Conservation (phyloP, 805 yeast species). For the Blastobotrys chiropterorum region DNA sequence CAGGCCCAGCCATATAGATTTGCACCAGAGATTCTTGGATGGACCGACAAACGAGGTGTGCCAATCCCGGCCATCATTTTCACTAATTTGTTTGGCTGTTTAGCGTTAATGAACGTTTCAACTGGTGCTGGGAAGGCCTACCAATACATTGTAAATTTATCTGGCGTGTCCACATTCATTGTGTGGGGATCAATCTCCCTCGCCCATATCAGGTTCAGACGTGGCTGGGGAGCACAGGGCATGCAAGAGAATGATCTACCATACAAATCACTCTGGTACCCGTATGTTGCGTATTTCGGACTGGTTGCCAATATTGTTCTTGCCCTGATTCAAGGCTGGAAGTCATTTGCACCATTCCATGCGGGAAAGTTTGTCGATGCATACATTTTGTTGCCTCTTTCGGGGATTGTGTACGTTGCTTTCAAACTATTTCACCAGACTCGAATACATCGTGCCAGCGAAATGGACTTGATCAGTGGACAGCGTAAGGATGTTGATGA, state of each 20-base stretch:
- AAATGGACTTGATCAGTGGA: conserved; percentile 40
- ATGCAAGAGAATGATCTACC: conserved; percentile 44
- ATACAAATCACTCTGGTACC: conserved; percentile 46
- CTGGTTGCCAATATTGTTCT: conserved; percentile 45
- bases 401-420: conserved; percentile 38
- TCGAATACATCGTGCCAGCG: conserved; percentile 34
- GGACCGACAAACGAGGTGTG: conserved; percentile 52
- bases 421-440: conserved; percentile 35
- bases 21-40: conserved; percentile 51
- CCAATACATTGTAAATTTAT: conserved; percentile 51
- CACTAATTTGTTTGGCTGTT: conserved; percentile 48
- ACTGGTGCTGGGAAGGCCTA: conserved; percentile 59
- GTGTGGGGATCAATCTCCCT: conserved; percentile 60
- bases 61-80: conserved; percentile 55
- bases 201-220: conserved; percentile 52
- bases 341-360: conserved; percentile 52
- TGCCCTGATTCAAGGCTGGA: conserved; percentile 62
- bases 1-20: conserved; percentile 38
- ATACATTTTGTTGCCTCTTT: conserved; percentile 57
- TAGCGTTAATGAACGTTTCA: conserved; percentile 50
- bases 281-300: conserved; percentile 45
- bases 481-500: conserved; percentile 33
- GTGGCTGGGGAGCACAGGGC: conserved; percentile 40
- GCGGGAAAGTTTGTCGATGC: conserved; percentile 54
- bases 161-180: conserved; percentile 62